Conservation (phyloP, 805 yeast species). For the Wickerhamiella slavikovae region DNA sequence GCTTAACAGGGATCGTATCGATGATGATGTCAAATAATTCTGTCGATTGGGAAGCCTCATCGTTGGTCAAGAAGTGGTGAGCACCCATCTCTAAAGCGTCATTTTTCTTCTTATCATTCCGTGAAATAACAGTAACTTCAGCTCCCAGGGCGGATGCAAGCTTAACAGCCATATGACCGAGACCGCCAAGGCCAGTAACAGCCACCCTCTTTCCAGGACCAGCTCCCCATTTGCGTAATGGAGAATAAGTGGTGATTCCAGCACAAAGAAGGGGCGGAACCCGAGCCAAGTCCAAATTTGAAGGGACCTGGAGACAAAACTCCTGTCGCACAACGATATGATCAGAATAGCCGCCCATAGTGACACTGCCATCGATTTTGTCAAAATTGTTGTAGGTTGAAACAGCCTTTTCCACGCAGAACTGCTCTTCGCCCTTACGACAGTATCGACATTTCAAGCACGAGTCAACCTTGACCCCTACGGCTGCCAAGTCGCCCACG, state of each 20-base stretch:
- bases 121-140: conserved; percentile 36
- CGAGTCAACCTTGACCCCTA: conserved; percentile 13
- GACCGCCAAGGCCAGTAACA: no score
- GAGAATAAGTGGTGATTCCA: no score
- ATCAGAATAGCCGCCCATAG: conserved; percentile 28
- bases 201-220: conserved; percentile 36
- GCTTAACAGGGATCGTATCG: conserved; percentile 29
- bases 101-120: conserved; percentile 28
- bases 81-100: conserved; percentile 38
- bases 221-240: conserved; percentile 29
- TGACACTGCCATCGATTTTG: conserved; percentile 6
- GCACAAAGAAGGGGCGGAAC: conserved; percentile 67
- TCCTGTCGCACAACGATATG: conserved; percentile 28
- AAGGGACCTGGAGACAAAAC: conserved; percentile 46
- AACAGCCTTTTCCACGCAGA: background rate
- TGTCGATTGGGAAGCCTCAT: conserved; percentile 7
- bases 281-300: conserved; percentile 25
- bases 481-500: conserved; percentile 64
- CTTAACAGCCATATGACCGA: conserved; percentile 40
- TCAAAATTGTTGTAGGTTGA: background rate
- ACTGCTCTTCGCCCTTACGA: background rate
- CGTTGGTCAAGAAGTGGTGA: conserved; percentile 25
- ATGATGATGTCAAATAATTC: conserved; percentile 29
- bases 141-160: conserved; percentile 45
- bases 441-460: conserved; percentile 1